phyloP scores from a whole-genome alignment of 331 rosid species.

The Acacia pycnantha region DNA sequence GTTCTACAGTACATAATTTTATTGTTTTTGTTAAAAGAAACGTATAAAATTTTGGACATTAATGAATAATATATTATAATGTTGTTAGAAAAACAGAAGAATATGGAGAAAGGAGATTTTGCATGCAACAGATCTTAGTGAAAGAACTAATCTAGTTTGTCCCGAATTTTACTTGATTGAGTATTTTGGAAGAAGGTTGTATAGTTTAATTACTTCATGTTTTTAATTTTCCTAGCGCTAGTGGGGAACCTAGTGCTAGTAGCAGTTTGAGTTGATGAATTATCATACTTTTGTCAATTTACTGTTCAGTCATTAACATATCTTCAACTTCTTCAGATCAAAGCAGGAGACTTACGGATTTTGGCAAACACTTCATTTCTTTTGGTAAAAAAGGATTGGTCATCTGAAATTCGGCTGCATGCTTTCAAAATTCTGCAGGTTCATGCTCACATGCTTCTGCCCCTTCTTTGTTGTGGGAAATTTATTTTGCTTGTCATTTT shows the following conservation, averaged over 20 bases:
- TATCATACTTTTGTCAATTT: constrained; percentile 5
- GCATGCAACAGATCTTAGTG: background rate
- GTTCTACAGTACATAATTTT: background rate
- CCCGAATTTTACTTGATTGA: background rate
- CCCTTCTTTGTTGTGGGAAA: constrained; percentile 17
- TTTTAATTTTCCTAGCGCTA: background rate
- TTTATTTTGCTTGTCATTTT: constrained; percentile 1
- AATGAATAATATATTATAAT: background rate
- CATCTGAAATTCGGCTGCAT: constrained; percentile 91
- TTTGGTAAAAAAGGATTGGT: constrained; percentile 81
- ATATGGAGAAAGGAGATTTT: background rate
- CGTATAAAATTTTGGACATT: background rate
- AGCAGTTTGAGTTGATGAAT: constrained; percentile 11
- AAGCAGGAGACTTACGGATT: constrained; percentile 65
- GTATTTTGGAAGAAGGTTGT: constrained; percentile 15
- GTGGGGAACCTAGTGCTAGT: background rate
- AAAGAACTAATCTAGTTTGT: background rate
- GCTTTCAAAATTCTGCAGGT: constrained; percentile 96
- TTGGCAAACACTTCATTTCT: constrained; percentile 74
- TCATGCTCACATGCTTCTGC: constrained; percentile 23
- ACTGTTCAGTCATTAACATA: constrained; percentile 11
- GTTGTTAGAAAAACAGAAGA: background rate
- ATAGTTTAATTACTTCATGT: constrained; percentile 9
- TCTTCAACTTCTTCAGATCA: constrained; percentile 51
- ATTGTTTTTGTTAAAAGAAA: background rate